Conservation (phyloP, 768 basidiomycete genomes). For the Boletus reticulatus region DNA sequence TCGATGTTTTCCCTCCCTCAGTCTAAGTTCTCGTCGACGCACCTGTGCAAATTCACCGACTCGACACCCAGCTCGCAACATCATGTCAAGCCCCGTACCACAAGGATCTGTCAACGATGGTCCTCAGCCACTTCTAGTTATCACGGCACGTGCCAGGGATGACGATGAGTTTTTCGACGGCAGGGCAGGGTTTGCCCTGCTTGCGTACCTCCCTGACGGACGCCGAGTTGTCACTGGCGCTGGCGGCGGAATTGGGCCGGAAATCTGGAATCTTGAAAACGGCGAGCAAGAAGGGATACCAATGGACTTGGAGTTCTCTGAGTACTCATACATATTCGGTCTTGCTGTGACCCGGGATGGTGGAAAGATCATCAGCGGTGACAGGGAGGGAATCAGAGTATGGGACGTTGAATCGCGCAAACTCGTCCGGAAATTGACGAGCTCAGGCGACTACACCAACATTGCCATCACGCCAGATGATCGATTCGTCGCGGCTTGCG, state of each 20-base stretch:
- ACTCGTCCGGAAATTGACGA: background rate
- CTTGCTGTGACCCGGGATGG: background rate
- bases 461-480: background rate
- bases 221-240: background rate
- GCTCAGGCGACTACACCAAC: accelerated
- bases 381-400: background rate
- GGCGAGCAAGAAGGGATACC: background rate
- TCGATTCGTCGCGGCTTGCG: background rate
- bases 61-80: too few species aligned
- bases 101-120: too few species aligned
- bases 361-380: background rate
- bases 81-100: too few species aligned
- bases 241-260: too few species aligned
- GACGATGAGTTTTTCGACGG: too few species aligned
- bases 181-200: too few species aligned
- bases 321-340: background rate
- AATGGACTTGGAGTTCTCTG: background rate
- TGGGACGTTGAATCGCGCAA: background rate
- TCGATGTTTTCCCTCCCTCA: too few species aligned
- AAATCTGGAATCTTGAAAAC: background rate
- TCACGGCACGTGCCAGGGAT: too few species aligned
- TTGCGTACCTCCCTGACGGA: background rate
- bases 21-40: too few species aligned
- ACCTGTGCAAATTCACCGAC: too few species aligned
- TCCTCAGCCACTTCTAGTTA: too few species aligned